Conservation (phyloP, 768 basidiomycete genomes). For the Tylopilus rubrobrunneus region DNA sequence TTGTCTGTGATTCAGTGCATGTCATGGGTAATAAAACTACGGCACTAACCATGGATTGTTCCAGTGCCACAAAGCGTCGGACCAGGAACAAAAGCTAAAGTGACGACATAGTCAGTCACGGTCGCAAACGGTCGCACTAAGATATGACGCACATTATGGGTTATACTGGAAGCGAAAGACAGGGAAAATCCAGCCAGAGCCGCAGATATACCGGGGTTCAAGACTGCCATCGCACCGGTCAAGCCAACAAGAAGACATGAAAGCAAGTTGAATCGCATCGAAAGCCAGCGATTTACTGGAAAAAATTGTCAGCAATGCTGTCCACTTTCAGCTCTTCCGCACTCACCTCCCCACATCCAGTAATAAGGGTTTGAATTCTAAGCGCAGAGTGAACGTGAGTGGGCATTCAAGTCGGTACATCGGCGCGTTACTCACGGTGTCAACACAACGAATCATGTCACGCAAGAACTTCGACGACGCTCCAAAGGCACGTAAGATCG, state of each 20-base stretch:
- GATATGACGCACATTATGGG: slow-evolving; percentile 48
- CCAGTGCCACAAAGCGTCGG: slow-evolving; percentile 79
- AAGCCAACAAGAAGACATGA: slow-evolving; percentile 70
- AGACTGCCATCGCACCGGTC: slow-evolving; percentile 62
- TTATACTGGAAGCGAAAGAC: slow-evolving; percentile 77
- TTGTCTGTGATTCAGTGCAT: slow-evolving; percentile 23
- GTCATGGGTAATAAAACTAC: not conserved
- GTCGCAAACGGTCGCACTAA: not conserved
- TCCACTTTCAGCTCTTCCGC: not conserved
- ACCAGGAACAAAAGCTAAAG: slow-evolving; percentile 61
- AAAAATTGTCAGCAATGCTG: slow-evolving; percentile 7
- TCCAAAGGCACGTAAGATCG: slow-evolving; percentile 77
- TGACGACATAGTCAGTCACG: slow-evolving; percentile 16
- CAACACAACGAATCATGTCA: slow-evolving; percentile 79
- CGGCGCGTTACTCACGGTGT: slow-evolving; percentile 51
- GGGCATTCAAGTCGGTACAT: not conserved
- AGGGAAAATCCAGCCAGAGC: slow-evolving; percentile 84
- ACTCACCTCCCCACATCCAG: slow-evolving; percentile 86
- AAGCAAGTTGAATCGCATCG: slow-evolving; percentile 80
- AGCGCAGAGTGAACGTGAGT: not conserved
- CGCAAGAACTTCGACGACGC: slow-evolving; percentile 82
- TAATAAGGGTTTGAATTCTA: slow-evolving; percentile 72
- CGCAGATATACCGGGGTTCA: slow-evolving; percentile 70
- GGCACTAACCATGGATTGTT: slow-evolving; percentile 82
- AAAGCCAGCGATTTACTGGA: slow-evolving; percentile 86